Evolutionary conservation across 2,329 filamentous ascomycete genomes (phyloP).

Genomic region (Lachnellula occidentalis): DNA sequence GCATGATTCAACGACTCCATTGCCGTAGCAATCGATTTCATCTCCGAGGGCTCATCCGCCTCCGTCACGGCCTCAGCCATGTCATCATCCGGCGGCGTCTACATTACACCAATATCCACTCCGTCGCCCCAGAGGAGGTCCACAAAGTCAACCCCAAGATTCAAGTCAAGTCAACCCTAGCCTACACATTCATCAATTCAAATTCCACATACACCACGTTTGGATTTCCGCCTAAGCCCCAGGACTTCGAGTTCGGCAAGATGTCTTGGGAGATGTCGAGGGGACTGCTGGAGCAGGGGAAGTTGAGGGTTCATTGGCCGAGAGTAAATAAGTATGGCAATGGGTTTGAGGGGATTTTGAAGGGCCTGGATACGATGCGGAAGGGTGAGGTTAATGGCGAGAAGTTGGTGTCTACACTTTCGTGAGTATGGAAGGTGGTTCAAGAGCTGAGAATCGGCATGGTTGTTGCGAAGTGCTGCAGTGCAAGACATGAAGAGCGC

Average conservation of each 20-base stretch:
- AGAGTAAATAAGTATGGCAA: constrained; percentile 25
- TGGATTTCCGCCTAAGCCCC: constrained; percentile 18
- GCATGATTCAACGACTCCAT: constrained; percentile 40
- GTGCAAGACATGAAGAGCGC: no score
- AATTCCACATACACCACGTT: constrained; percentile 24
- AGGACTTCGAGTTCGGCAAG: constrained; percentile 34
- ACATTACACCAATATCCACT: constrained; percentile 39
- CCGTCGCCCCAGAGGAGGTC: constrained; percentile 34
- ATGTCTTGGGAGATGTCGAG: constrained; percentile 34
- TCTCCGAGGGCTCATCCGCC: constrained; percentile 34
- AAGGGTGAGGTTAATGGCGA: constrained; percentile 34
- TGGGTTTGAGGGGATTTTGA: constrained; percentile 27
- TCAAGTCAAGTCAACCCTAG: constrained; percentile 30
- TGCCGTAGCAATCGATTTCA: constrained; percentile 43
- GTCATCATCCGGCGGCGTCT: constrained; percentile 32
- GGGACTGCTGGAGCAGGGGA: constrained; percentile 33
- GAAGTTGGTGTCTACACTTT: constrained; percentile 40
- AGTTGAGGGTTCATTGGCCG: constrained; percentile 33
- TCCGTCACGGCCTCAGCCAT: constrained; percentile 38
- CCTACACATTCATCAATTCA: constrained; percentile 38
- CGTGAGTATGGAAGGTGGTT: neutral
- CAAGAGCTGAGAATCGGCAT: neutral
- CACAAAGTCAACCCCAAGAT: constrained; percentile 37
- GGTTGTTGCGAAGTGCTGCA: no score
- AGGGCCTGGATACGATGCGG: constrained; percentile 25